These are phyloP conservation scores for Aspergillus biplanus DNA, from an alignment of 495 filamentous ascomycete genomes.

Conservation along the genomic window DNA sequence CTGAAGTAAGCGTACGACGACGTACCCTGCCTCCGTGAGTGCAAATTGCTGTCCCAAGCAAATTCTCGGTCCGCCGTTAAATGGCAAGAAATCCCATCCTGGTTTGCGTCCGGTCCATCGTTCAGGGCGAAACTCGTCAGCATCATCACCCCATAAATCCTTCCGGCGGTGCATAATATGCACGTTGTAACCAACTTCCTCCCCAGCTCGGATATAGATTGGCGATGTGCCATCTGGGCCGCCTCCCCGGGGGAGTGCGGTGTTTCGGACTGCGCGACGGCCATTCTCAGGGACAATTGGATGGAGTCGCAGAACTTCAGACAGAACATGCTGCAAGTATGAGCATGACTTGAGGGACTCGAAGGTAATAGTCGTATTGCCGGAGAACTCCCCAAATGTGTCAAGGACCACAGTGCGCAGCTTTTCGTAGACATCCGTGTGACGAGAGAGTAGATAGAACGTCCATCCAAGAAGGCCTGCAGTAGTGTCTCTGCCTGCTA, in stretches of 20 bases:
- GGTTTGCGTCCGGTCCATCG: constrained; percentile 56
- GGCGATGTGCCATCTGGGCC: constrained; percentile 66
- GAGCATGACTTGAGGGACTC: constrained; percentile 68
- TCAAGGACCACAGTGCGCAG: constrained; percentile 54
- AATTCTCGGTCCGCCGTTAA: constrained; percentile 76
- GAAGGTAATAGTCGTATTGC: background rate
- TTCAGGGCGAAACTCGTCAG: constrained; percentile 63
- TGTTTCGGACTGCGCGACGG: constrained; percentile 66
- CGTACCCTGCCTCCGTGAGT: constrained; percentile 71
- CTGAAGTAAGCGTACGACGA: constrained; percentile 66
- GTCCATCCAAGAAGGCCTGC: constrained; percentile 58
- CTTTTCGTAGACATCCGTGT: constrained; percentile 43
- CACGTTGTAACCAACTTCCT: constrained; percentile 52
- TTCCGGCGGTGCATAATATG: constrained; percentile 72
- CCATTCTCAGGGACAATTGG: constrained; percentile 73
- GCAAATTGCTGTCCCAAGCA: constrained; percentile 75
- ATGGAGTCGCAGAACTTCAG: constrained; percentile 57
- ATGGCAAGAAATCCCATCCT: constrained; percentile 69
- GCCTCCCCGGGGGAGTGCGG: constrained; percentile 71
- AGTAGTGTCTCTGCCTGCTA: constrained; percentile 63
- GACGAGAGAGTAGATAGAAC: constrained; percentile 56
- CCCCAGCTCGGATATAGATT: constrained; percentile 62
- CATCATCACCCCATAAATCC: constrained; percentile 41
- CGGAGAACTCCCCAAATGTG: background rate
- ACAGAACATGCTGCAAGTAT: constrained; percentile 70